Evolutionary conservation across 2,329 filamentous ascomycete species (phyloP).

Genomic region (Sporothrix euskadiensis): DNA sequence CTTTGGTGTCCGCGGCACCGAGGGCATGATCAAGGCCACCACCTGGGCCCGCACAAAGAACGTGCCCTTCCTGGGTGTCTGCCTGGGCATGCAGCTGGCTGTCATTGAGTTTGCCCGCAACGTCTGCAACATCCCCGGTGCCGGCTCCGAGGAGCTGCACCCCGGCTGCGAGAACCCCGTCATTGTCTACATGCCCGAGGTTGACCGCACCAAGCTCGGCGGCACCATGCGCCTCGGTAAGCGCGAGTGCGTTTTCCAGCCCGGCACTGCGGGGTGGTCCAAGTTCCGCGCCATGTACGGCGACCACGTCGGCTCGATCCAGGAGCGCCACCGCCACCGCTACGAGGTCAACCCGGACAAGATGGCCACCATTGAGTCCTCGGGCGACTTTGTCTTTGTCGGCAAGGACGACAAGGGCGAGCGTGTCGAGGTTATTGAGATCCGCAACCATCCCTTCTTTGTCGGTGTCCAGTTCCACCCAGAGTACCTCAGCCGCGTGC

Average conservation of each 20-base stretch:
- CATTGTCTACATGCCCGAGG: conserved; percentile 91
- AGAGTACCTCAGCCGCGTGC: conserved; percentile 76
- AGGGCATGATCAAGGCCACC: conserved; percentile 88
- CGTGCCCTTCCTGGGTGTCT: conserved; percentile 83
- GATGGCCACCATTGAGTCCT: conserved; percentile 61
- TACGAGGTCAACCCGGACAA: conserved; percentile 78
- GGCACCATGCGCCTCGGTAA: conserved; percentile 78
- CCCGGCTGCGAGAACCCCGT: conserved; percentile 63
- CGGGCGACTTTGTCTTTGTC: conserved; percentile 65
- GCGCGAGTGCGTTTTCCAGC: conserved; percentile 69
- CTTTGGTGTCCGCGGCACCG: conserved; percentile 77
- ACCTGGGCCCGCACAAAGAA: conserved; percentile 83
- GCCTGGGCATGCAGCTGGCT: conserved; percentile 88
- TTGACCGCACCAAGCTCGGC: conserved; percentile 61
- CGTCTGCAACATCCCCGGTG: conserved; percentile 62
- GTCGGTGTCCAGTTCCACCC: conserved; percentile 81
- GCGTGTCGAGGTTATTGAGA: conserved; percentile 75
- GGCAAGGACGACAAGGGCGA: conserved; percentile 73
- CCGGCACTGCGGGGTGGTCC: conserved; percentile 65
- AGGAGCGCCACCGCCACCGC: conserved; percentile 74
- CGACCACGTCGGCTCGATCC: conserved; percentile 46
- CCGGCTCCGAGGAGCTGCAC: conserved; percentile 58
- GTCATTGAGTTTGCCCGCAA: conserved; percentile 86
- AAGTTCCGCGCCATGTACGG: conserved; percentile 69
- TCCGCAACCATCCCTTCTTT: conserved; percentile 75